These are phyloP conservation scores for Scolecobasidium constrictum DNA, from an alignment of 2,329 filamentous ascomycete genomes.

Conservation along the genomic window DNA sequence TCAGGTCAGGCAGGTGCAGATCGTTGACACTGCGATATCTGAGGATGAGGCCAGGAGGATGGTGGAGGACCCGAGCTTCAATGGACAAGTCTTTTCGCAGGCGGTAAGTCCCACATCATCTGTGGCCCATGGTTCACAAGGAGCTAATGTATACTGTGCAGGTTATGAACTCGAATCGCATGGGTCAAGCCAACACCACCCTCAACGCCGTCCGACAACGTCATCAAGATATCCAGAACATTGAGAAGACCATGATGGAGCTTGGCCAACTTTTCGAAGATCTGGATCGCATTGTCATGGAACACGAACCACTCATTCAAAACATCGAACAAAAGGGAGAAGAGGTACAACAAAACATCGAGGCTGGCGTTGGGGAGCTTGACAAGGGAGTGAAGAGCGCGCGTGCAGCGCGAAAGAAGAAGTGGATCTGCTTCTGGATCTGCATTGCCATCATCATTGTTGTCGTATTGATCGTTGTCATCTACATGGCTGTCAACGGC, in stretches of 20 bases:
- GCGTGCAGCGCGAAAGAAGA: conserved; percentile 25
- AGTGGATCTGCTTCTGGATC: conserved; percentile 12
- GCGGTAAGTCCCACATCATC: conserved; percentile 39
- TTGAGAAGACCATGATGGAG: conserved; percentile 81
- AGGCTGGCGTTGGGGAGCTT: conserved; percentile 77
- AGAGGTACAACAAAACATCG: conserved; percentile 73
- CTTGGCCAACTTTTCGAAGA: conserved; percentile 81
- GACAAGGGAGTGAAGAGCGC: conserved; percentile 73
- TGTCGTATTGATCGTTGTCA: conserved; percentile 9
- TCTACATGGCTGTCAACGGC: conserved; percentile 5
- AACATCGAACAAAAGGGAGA: conserved; percentile 82
- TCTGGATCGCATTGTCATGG: conserved; percentile 72
- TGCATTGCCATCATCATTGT: conserved; percentile 9
- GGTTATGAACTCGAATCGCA: conserved; percentile 69
- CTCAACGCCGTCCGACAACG: conserved; percentile 71
- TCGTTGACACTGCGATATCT: conserved; percentile 71
- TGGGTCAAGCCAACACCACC: conserved; percentile 69
- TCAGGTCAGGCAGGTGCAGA: conserved; percentile 80
- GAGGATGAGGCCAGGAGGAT: conserved; percentile 69
- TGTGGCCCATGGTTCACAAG: not conserved
- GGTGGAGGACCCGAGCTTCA: conserved; percentile 53
- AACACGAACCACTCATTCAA: conserved; percentile 71
- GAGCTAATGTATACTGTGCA: conserved; percentile 17
- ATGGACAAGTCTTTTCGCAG: conserved; percentile 78
- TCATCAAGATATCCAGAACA: conserved; percentile 81